Base-by-base conservation (phyloP, 768 basidiomycete species). In the Scleroderma citrinum region DNA sequence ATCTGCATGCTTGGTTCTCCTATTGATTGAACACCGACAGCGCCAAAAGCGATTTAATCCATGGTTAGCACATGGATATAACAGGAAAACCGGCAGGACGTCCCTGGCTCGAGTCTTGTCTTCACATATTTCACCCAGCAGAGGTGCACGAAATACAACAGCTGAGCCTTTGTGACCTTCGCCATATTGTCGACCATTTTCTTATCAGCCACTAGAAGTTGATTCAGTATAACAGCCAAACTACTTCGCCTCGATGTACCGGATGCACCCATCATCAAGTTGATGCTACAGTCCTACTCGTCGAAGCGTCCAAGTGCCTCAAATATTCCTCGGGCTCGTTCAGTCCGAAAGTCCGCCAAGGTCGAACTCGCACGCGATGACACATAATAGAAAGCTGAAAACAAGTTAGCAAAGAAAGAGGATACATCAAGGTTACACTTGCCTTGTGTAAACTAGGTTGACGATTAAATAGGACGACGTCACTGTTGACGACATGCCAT, bases 1-100 rank as follows among this genome's bases (percentile, higher is more conserved):
- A 99, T 99, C 64, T 99, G 96, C 0, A 96, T 99, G 36, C 95
- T 96, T 1, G 96, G 96, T 69, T 99, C 96, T 60, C 96, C 96
- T 55, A 99, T 98, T 1, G 96, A 98, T 63, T 99, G 96, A 5
- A 96, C 96, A 4, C 95, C 96, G 36, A 99, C 92, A 26, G 96
- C 96, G 24, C 96, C 96, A 17, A 99, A 96, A 19, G 96, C 97
- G 0, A 94, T n/a, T n/a, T n/a, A 97, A 11, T 94, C 93, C 91
- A 44, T 23, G 38, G 2, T 48, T 31, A 48, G 30, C 3, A 29
- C 3, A 11, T 42, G 24, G 2, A 35, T 37, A 3, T 3, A 11
- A 2, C 10, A n/a, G 21, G 30, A 5, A 6, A 19, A 38, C 44
- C 14, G 47, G 48, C 19, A 46, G 11, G 17, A 16, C 62, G n/a